Evolutionary conservation across 2,329 filamentous ascomycete genomes (phyloP).

Genomic region (Colletotrichum tofieldiae): DNA sequence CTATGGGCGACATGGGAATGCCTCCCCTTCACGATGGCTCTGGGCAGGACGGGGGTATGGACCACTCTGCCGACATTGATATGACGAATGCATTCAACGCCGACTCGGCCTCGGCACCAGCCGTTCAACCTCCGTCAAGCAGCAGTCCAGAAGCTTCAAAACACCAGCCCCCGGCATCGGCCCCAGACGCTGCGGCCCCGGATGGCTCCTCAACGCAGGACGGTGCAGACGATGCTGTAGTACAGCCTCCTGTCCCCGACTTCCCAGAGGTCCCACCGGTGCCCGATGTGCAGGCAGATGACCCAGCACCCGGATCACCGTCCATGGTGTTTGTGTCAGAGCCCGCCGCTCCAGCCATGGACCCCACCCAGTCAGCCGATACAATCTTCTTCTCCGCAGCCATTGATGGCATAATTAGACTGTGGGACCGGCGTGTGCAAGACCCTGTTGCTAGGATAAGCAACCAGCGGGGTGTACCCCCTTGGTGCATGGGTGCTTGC

Average conservation of each 20-base stretch:
- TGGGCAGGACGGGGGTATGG: slow-evolving; percentile 55
- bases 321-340: slow-evolving; percentile 57
- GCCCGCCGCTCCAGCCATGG: slow-evolving; percentile 59
- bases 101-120: slow-evolving; percentile 49
- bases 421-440: slow-evolving; percentile 89
- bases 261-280: slow-evolving; percentile 29
- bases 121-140: slow-evolving; percentile 46
- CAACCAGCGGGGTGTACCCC: slow-evolving; percentile 82
- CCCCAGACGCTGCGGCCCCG: slow-evolving; percentile 11
- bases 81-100: slow-evolving; percentile 53
- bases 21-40: slow-evolving; percentile 53
- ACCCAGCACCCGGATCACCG: slow-evolving; percentile 51
- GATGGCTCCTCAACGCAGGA: slow-evolving; percentile 12
- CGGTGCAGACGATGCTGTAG: slow-evolving; percentile 2
- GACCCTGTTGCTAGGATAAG: slow-evolving; percentile 85
- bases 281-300: slow-evolving; percentile 20
- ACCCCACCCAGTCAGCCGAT: slow-evolving; percentile 75
- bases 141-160: slow-evolving; percentile 33
- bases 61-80: slow-evolving; percentile 61
- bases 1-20: slow-evolving; percentile 71
- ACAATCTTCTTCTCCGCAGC: slow-evolving; percentile 91
- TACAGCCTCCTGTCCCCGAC: background rate
- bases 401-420: slow-evolving; percentile 88
- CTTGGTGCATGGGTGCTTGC: slow-evolving; percentile 98
- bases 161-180: slow-evolving; percentile 17